These are phyloP conservation scores for Chlorella sp. DNA, from an alignment of 139 green algal genomes.

Conservation along the genomic window DNA sequence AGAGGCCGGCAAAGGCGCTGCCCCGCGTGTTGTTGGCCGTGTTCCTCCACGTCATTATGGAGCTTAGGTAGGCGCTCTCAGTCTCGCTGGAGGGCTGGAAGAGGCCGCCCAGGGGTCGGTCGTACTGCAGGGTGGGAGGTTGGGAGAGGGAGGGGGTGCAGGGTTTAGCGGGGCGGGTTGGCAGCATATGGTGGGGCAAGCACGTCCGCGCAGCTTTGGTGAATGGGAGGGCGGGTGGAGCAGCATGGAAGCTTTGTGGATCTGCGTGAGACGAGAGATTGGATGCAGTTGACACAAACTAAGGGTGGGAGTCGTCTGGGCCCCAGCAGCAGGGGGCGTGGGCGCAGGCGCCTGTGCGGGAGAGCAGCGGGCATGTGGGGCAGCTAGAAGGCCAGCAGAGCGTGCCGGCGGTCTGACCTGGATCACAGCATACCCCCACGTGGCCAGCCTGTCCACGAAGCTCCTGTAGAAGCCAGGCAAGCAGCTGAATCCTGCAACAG, in stretches of 20 bases:
- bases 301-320: too few species aligned
- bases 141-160: not conserved
- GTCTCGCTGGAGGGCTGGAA: slow-evolving; percentile 1
- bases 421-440: slow-evolving; percentile 16
- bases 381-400: not conserved
- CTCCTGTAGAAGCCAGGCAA: not conserved
- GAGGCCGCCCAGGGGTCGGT: not conserved
- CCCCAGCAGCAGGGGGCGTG: not conserved
- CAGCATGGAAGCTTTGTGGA: too few species aligned
- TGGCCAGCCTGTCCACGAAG: not conserved
- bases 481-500: slow-evolving; percentile 3
- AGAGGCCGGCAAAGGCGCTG: not conserved
- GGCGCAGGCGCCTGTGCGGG: too few species aligned
- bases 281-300: too few species aligned
- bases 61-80: not conserved
- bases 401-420: not conserved
- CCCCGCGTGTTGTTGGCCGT: not conserved
- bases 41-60: slow-evolving; percentile 1
- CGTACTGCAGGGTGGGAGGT: not conserved
- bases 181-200: not conserved
- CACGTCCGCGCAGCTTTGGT: too few species aligned
- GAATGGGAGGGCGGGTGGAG: too few species aligned
- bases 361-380: not conserved
- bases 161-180: not conserved
- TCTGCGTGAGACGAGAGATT: too few species aligned